These are phyloP conservation scores for Pachyrhizus erosus DNA, from an alignment of 306 rosid genomes.

Conservation along the genomic window DNA sequence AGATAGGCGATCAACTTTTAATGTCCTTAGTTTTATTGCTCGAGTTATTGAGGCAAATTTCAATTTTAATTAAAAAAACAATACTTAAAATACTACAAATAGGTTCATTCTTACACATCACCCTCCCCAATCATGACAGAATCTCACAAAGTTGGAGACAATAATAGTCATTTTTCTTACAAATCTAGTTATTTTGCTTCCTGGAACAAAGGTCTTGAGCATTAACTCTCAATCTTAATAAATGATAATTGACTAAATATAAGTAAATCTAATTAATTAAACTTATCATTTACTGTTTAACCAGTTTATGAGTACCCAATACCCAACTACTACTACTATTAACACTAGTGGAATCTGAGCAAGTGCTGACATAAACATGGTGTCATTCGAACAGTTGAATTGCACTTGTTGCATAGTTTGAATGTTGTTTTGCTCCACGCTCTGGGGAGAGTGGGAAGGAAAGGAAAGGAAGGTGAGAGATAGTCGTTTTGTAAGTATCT, in stretches of 20 bases:
- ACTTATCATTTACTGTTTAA: conserved; percentile 34
- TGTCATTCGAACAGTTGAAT: conserved; percentile 50
- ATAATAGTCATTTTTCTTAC: neutral
- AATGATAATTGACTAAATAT: neutral
- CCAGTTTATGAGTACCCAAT: neutral
- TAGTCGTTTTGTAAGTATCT: no score
- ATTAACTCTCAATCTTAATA: conserved; percentile 12
- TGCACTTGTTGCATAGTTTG: neutral
- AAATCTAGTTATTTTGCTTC: conserved; percentile 1
- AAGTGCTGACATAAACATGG: conserved; percentile 60
- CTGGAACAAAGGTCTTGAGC: neutral
- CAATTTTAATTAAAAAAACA: neutral
- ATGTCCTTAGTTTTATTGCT: neutral
- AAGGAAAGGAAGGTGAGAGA: no score
- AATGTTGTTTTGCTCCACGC: no score
- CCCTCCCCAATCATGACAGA: conserved; percentile 8
- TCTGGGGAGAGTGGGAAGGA: no score
- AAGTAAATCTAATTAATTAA: neutral
- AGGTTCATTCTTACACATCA: neutral
- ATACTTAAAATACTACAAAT: neutral
- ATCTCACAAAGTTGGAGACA: conserved; percentile 17
- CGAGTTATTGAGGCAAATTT: neutral
- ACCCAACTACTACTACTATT: neutral
- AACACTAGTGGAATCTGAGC: conserved; percentile 37
- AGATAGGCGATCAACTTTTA: neutral